phyloP scores from a whole-genome alignment of 176 grass and related monocot genomes.

The Triticum monococcum region DNA sequence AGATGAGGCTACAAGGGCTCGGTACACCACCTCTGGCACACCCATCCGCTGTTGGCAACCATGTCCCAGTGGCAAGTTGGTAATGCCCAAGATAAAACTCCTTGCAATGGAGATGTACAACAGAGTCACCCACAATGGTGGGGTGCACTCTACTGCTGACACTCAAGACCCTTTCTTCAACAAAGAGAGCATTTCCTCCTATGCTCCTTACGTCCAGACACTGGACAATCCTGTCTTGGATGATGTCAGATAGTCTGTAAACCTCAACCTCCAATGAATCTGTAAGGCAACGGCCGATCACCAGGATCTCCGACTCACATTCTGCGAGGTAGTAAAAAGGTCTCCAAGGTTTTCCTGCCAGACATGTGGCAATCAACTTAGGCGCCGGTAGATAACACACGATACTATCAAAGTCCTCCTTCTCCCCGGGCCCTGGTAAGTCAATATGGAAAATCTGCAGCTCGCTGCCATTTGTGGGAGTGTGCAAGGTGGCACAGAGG shows the following conservation, averaged over 20 bases:
- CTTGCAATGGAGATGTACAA: neutral
- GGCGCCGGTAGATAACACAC: neutral
- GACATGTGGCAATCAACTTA: neutral
- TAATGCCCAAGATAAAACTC: neutral
- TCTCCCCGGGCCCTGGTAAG: neutral
- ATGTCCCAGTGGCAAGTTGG: neutral
- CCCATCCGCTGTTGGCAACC: neutral
- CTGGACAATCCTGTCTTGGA: neutral
- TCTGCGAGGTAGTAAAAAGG: neutral
- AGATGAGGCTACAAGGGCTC: neutral
- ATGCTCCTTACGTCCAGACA: conserved; percentile 3
- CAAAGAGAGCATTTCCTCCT: neutral
- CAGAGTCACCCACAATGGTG: neutral
- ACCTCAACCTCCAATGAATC: neutral
- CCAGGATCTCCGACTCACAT: neutral
- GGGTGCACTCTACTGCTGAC: neutral
- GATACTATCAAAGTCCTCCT: neutral
- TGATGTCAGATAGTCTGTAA: neutral
- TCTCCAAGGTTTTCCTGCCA: neutral
- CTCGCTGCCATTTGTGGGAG: neutral
- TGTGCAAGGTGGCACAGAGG: neutral
- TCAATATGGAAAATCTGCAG: neutral
- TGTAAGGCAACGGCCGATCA: neutral
- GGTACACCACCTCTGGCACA: neutral
- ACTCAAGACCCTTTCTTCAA: neutral